Evolutionary conservation across 805 yeast genomes (phyloP), one percentile per base, ranked within the genome.

Genomic region (Kodamaea jinghongensis): DNA sequence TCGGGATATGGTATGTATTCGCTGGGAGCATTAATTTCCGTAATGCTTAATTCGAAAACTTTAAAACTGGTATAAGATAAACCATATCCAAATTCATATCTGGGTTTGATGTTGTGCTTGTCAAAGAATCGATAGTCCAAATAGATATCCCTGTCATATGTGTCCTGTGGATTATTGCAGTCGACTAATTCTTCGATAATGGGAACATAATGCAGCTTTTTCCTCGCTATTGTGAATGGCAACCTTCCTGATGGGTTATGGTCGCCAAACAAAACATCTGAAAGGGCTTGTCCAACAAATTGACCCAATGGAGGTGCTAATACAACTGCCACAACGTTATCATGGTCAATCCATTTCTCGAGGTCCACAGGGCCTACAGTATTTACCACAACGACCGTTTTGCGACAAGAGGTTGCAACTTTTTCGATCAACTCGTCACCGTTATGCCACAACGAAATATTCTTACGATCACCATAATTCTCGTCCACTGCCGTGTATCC

Each of bases 11-110:
- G 72, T 32, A 74, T 55, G 43, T 67, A 72, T 36, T 69, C 70
- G 1, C 72, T 60, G 12, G 76, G 76, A 3, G 72, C 56, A 34
- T 60, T 56, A 2, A 71, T 60, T 46, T 70, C 71, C 14, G 56
- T 55, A 26, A 76, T 70, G 15, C 66, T 55, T 34, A 77, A 54
- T 37, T 63, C 58, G 27, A 49, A 43, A 10, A 66, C 52, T 34
- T 50, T 56, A 43, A 71, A 71, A 22, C 62, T 64, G 3, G 83
- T 65, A 52, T 76, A 79, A 1, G 83, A 75, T 33, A 79, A 58
- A 6, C 86, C 86, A 60, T 53, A 77, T 3, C 85, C 86, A 56
- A 81, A 81, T 44, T 77, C 83, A 52, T 57, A 81, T 34, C 83
- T 58, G 14, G 84, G 83, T 46, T 67, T 66, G 31, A 78, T 73